Evolutionary conservation across 1,284 basidiomycete genomes (phyloP).

Genomic region (Puccinia coronata): DNA sequence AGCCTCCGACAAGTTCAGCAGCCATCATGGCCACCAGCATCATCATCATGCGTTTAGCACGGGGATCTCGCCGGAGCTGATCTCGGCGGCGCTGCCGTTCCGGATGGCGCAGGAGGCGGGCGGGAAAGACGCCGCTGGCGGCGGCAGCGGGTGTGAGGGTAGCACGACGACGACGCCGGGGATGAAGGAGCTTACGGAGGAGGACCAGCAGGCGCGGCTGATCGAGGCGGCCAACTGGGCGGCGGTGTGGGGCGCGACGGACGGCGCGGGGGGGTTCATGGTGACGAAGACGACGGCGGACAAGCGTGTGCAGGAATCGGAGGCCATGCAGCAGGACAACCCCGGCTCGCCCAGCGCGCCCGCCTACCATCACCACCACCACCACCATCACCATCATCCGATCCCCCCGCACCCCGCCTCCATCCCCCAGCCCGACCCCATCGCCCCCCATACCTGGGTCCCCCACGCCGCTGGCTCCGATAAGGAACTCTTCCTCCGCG

Average conservation of each 20-base stretch:
- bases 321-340: not conserved
- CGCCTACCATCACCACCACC: not conserved
- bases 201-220: conserved; percentile 34
- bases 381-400: no score
- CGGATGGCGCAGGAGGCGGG: not conserved
- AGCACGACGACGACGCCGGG: not conserved
- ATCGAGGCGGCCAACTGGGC: conserved; percentile 49
- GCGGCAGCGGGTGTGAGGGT: no score
- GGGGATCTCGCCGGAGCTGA: conserved; percentile 45
- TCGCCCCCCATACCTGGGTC: not conserved
- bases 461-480: conserved; percentile 12
- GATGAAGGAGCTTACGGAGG: conserved; percentile 32
- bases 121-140: not conserved
- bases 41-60: not conserved
- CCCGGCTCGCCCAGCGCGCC: not conserved
- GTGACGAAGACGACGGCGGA: not conserved
- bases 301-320: not conserved
- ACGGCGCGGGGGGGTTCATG: conserved; percentile 37
- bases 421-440: not conserved
- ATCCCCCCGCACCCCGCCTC: not conserved
- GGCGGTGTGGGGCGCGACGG: conserved; percentile 42
- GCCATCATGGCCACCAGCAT: no score
- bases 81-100: conserved; percentile 25
- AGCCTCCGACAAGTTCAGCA: not conserved
- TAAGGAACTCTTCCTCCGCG: conserved; percentile 37